phyloP scores from a whole-genome alignment of 805 yeast genomes.

The Teunomyces stri region DNA sequence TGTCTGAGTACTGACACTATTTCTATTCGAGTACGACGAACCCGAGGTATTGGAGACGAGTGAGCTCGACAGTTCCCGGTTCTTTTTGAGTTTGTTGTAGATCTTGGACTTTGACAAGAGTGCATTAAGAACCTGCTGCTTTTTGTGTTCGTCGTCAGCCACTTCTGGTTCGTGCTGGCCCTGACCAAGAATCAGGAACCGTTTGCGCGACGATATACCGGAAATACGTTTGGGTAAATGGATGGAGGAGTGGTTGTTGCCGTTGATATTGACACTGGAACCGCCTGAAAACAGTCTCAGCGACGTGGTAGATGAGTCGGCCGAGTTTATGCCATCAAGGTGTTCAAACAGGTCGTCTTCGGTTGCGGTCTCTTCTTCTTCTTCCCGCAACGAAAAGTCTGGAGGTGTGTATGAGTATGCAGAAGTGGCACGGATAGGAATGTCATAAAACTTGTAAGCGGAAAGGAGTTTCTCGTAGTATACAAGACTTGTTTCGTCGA shows the following conservation, averaged over 20 bases:
- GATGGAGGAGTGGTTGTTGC: constrained; percentile 2
- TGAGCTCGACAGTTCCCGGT: constrained; percentile 36
- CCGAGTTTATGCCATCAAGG: constrained; percentile 12
- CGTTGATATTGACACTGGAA: neutral
- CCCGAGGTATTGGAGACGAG: constrained; percentile 20
- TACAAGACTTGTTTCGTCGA: constrained; percentile 26
- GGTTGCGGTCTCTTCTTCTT: constrained; percentile 12
- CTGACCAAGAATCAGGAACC: constrained; percentile 8
- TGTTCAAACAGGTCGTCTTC: constrained; percentile 17
- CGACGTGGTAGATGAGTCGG: constrained; percentile 12
- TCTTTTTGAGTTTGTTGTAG: constrained; percentile 35
- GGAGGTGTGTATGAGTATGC: constrained; percentile 7
- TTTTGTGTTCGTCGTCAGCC: constrained; percentile 16
- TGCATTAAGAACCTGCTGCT: constrained; percentile 19
- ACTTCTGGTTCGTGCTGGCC: constrained; percentile 2
- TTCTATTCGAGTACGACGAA: constrained; percentile 18
- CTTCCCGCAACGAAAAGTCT: constrained; percentile 15
- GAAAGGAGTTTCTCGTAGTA: constrained; percentile 31
- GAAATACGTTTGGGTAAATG: constrained; percentile 2
- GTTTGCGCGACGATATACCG: constrained; percentile 6
- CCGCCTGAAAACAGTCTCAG: constrained; percentile 3
- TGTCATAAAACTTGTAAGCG: constrained; percentile 33
- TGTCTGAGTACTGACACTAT: constrained; percentile 20
- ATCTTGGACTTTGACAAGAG: constrained; percentile 33
- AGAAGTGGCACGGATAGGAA: constrained; percentile 3